Evolutionary conservation across 2,329 filamentous ascomycete genomes (phyloP), one percentile per base, ranked within the genome.

Genomic region (Talaromyces sp.): DNA sequence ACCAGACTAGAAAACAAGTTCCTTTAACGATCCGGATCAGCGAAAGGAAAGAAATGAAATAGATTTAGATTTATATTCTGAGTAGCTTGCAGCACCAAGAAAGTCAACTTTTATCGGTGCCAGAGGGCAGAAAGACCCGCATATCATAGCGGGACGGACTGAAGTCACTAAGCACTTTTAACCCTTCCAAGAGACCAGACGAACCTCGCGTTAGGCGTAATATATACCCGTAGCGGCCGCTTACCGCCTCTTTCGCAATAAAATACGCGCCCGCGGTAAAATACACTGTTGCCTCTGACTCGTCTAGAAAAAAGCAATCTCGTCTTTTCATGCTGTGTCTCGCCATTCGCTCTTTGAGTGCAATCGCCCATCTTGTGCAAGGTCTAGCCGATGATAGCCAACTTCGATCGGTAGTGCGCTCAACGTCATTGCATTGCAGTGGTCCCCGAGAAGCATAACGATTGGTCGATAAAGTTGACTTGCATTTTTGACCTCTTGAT

Each of bases 131-230:
- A 33, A 11, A 54, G 50, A 54, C 54, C 54, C 35, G 37, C 33
- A 28, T 57, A 57, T 42, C 35, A 31, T 57, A 42, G 35, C 54
- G 54, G 54, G 54, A 57, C 54, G 5, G 48, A 33, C 48, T 48
- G 6, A 46, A 48, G 12, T 44, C 40, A 44, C 40, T 44, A 44
- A 44, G 40, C 8, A 21, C 40, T 28, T 28, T 48, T 54, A 50
- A 14, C 23, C 46, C 48, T 21, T 54, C 28, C 28, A 54, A 21
- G 8, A 21, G 28, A 11, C 28, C 16, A 21, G 28, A 18, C 28
- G 35, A 48, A 25, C 44, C 52, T 33, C 21, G 52, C 11, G 31
- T 39, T 39, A 55, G 28, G n/a, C 31, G 54, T 57, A 57, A 23
- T 31, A 57, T 40, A 57, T 57, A 31, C 35, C 54, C 21, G 18